Evolutionary conservation across 1,284 basidiomycete genomes (phyloP).

Genomic region (Melampsora larici-populina): DNA sequence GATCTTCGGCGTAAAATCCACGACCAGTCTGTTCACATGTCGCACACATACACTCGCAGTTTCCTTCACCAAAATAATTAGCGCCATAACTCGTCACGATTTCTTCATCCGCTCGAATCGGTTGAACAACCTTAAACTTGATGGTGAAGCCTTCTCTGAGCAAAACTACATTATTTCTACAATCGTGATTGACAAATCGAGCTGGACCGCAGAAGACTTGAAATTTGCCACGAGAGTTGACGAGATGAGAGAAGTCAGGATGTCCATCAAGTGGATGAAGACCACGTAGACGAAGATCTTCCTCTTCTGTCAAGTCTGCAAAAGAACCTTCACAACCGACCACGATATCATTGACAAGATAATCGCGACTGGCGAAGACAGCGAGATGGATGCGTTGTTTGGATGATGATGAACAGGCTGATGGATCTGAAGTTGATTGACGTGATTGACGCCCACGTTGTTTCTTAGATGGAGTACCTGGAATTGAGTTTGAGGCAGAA

Average conservation of each 20-base stretch:
- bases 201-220: slow-evolving; percentile 40
- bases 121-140: slow-evolving; percentile 46
- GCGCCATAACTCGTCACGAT: slow-evolving; percentile 52
- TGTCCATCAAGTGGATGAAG: background rate
- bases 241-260: slow-evolving; percentile 40
- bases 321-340: slow-evolving; percentile 38
- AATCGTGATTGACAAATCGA: slow-evolving; percentile 39
- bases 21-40: slow-evolving; percentile 17
- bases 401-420: background rate
- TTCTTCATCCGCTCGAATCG: slow-evolving; percentile 49
- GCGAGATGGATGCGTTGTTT: slow-evolving; percentile 30
- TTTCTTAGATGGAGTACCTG: background rate
- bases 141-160: slow-evolving; percentile 40
- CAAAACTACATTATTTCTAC: slow-evolving; percentile 23
- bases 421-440: background rate
- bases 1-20: slow-evolving; percentile 17
- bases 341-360: slow-evolving; percentile 26
- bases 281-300: slow-evolving; percentile 19
- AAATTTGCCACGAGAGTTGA: slow-evolving; percentile 39
- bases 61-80: slow-evolving; percentile 41
- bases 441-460: background rate
- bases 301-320: slow-evolving; percentile 37
- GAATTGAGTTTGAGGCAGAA: background rate
- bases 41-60: slow-evolving; percentile 40
- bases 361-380: slow-evolving; percentile 22